Conservation (phyloP, 2,329 filamentous ascomycete species). For the Colletotrichum incanum region DNA sequence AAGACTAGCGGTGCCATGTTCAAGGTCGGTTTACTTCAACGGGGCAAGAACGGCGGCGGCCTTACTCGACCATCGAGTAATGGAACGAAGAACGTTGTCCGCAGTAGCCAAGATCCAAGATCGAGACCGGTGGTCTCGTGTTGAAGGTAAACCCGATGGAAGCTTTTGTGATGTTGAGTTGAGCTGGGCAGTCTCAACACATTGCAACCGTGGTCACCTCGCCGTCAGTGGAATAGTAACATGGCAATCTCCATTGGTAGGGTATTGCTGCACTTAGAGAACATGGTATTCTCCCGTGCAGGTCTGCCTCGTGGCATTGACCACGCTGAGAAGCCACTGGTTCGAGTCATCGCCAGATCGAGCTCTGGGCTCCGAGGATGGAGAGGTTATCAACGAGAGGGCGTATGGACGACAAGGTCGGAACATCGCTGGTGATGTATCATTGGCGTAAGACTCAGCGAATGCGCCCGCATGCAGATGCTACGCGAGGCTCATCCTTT, state of each 20-base stretch:
- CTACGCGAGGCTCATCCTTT: neutral
- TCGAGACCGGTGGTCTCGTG: neutral
- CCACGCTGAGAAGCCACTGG: neutral
- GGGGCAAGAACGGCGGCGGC: neutral
- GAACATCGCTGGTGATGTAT: neutral
- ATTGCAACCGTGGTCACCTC: neutral
- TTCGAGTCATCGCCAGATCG: neutral
- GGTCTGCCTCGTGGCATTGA: neutral
- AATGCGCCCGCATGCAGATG: neutral
- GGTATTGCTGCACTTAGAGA: neutral
- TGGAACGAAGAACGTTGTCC: neutral
- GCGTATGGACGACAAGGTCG: neutral
- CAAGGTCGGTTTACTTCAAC: neutral
- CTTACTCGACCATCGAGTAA: neutral
- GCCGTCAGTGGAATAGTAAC: neutral
- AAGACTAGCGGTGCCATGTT: neutral
- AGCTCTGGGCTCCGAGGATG: neutral
- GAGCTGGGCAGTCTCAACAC: neutral
- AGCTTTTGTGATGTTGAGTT: too few relatives aligned
- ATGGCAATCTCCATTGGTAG: too few relatives aligned
- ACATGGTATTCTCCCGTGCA: neutral
- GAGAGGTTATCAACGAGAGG: neutral
- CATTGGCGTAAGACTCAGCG: neutral
- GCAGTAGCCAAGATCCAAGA: neutral
- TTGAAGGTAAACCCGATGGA: neutral